Evolutionary conservation across 805 yeast genomes (phyloP).

Genomic region (Kazachstania taianensis): DNA sequence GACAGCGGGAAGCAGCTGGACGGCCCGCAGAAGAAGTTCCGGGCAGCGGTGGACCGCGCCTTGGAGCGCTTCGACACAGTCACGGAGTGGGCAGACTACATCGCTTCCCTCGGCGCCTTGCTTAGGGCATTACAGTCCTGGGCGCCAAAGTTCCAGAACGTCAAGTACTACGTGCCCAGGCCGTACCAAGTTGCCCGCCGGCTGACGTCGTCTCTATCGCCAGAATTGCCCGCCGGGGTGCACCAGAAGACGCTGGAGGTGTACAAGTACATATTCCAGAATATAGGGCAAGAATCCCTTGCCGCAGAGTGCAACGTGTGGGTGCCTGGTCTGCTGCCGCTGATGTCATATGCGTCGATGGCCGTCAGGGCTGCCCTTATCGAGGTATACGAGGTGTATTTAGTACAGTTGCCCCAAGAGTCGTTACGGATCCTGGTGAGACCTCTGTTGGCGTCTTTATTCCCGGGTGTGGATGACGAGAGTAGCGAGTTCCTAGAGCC

Average conservation of each 20-base stretch:
- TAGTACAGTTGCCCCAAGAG: constrained; percentile 42
- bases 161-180: constrained; percentile 53
- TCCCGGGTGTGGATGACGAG: constrained; percentile 91
- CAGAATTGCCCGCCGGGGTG: constrained; percentile 87
- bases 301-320: constrained; percentile 55
- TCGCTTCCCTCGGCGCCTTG: constrained; percentile 73
- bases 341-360: constrained; percentile 80
- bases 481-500: constrained; percentile 70
- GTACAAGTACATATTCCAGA: constrained; percentile 58
- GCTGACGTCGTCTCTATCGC: constrained; percentile 69
- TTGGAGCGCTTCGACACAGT: constrained; percentile 67
- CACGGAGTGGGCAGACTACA: constrained; percentile 97
- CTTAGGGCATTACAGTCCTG: constrained; percentile 56
- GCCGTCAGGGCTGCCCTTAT: constrained; percentile 75
- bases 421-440: constrained; percentile 47
- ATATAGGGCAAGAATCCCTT: constrained; percentile 46
- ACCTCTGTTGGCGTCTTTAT: constrained; percentile 61
- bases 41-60: constrained; percentile 60
- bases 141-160: constrained; percentile 30
- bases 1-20: constrained; percentile 30
- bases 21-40: constrained; percentile 60
- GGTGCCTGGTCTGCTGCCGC: constrained; percentile 89
- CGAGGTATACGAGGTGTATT: constrained; percentile 44
- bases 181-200: constrained; percentile 57
- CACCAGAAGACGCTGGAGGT: constrained; percentile 80